phyloP scores from a whole-genome alignment of 1,139 yeast species.

The Candida neerlandica region DNA sequence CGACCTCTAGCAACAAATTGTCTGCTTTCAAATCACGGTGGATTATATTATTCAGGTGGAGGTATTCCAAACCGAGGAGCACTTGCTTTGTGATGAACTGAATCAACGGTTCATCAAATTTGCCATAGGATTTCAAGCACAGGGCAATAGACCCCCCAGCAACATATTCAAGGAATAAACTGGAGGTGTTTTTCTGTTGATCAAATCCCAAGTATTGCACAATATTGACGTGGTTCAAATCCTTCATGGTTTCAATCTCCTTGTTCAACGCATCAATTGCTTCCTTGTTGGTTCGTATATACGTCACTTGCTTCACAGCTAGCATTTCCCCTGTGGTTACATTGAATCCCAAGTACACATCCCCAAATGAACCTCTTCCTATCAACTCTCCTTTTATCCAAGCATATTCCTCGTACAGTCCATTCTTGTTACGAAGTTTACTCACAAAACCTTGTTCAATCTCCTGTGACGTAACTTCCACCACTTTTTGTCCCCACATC shows the following conservation, averaged over 20 bases:
- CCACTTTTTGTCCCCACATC: constrained; percentile 95
- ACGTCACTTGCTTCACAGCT: constrained; percentile 92
- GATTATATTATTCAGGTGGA: constrained; percentile 83
- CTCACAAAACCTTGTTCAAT: constrained; percentile 60
- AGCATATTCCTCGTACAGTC: constrained; percentile 80
- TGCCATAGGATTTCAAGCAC: constrained; percentile 79
- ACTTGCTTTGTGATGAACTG: constrained; percentile 79
- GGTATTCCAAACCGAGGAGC: constrained; percentile 76
- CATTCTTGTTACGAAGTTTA: constrained; percentile 58
- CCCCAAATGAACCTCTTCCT: constrained; percentile 98
- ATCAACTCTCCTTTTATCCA: constrained; percentile 98
- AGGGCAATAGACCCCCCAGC: constrained; percentile 98
- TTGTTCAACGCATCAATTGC: constrained; percentile 83
- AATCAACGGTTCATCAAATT: constrained; percentile 78
- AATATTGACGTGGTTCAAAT: constrained; percentile 88
- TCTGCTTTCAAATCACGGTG: constrained; percentile 98
- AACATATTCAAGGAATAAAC: constrained; percentile 89
- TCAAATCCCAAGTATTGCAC: constrained; percentile 97
- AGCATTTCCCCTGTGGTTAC: constrained; percentile 98
- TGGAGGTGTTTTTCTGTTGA: constrained; percentile 71
- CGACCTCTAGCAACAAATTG: constrained; percentile 81
- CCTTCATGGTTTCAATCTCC: constrained; percentile 93
- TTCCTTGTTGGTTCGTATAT: constrained; percentile 32
- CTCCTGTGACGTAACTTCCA: constrained; percentile 83
- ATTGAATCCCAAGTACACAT: constrained; percentile 87